phyloP scores from a whole-genome alignment of 768 basidiomycete species.

The Kwoniella bestiolae region DNA sequence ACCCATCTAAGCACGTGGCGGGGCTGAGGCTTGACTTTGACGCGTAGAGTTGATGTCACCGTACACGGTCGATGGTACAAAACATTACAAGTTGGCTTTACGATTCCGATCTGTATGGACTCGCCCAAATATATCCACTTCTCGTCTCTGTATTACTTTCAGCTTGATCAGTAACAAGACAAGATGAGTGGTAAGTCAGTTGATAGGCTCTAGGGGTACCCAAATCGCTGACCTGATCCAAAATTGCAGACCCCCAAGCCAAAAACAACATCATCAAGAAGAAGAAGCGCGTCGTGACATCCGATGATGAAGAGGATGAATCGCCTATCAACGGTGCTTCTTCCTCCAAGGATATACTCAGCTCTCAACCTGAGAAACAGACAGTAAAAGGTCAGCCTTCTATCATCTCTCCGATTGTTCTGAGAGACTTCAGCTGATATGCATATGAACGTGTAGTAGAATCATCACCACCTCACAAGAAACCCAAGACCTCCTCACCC shows the following conservation, averaged over 20 bases:
- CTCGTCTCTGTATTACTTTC: neutral
- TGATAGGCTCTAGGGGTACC: neutral
- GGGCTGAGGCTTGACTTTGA: constrained; percentile 7
- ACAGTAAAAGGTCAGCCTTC: constrained; percentile 12
- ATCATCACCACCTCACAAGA: constrained; percentile 42
- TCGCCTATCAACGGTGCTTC: neutral
- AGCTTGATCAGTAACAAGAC: neutral
- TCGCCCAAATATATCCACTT: neutral
- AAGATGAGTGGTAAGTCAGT: constrained; percentile 38
- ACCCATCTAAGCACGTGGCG: neutral
- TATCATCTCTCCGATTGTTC: neutral
- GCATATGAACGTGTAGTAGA: too few relatives aligned
- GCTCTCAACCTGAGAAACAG: neutral
- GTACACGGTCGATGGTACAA: neutral
- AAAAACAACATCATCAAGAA: constrained; percentile 21
- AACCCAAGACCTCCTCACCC: constrained; percentile 29
- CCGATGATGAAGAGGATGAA: constrained; percentile 40
- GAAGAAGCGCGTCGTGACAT: constrained; percentile 46
- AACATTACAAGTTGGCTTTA: constrained; percentile 3
- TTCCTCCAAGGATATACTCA: neutral
- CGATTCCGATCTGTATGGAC: constrained; percentile 4
- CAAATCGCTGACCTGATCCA: neutral
- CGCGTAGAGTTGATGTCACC: constrained; percentile 27
- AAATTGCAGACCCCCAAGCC: constrained; percentile 31
- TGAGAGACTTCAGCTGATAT: too few relatives aligned